Evolutionary conservation across 2,329 filamentous ascomycete genomes (phyloP), one percentile per base, ranked within the genome.

Genomic region (Aspergillus sp.): DNA sequence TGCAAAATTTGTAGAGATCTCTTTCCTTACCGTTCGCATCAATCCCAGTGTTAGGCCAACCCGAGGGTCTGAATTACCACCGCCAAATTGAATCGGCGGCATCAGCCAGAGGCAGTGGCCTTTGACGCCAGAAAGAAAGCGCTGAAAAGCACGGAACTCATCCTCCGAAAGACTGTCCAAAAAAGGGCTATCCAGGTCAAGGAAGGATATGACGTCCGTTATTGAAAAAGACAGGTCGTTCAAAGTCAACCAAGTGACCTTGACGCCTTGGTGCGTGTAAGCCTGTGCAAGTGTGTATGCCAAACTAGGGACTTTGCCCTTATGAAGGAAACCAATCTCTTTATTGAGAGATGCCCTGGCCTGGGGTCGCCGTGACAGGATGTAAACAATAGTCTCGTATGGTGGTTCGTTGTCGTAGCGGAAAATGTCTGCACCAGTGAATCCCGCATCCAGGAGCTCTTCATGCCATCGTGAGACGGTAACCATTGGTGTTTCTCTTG

Each of bases 401-500:
- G 52, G 52, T 2, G 19, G 4, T 30, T 52, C 27, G 5, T 60
- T 38, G 21, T 64, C 62, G 27, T 65, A 60, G 4, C 41, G 21
- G 5, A 62, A 39, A 2, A 49, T 32, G 3, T 66, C 66, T 1
- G 61, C 42, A 1, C 64, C 66, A 8, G 54, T 63, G 17, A 72
- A 70, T 7, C 64, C 65, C 2, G 69, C 65, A 8, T 60, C 42
- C 2, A 54, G 13, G 0, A 72, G 59, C 23, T 69, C 66, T 8
- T 38, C 57, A 4, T 55, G 21, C 69, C 69, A 72, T 30, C 59
- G 36, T 3, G 65, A 54, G 3, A 57, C 11, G 3, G 56, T 27
- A 5, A 70, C 48, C 49, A 65, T 66, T 8, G 70, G 70, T n/a
- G 61, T 58, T 11, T 63, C 55, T 3, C 41, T n/a, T 8, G 67